phyloP scores from a whole-genome alignment of 306 rosid species.

The Lagenaria siceraria region DNA sequence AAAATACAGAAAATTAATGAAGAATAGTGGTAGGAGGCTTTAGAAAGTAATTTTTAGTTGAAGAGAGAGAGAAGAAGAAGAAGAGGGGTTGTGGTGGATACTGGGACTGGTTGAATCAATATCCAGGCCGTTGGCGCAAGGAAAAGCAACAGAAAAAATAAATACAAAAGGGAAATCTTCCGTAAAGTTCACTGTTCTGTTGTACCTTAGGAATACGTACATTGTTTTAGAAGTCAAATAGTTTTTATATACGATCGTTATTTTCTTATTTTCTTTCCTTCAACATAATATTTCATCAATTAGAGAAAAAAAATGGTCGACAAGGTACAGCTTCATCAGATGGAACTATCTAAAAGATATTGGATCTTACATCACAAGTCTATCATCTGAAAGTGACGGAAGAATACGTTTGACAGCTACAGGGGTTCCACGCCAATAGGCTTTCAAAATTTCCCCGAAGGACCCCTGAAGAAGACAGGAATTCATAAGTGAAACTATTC shows the following conservation, averaged over 20 bases:
- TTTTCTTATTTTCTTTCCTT: not conserved
- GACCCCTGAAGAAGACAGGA: constrained; percentile 51
- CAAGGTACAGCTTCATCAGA: not conserved
- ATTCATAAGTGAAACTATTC: not conserved
- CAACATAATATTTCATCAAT: not conserved
- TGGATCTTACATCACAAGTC: constrained; percentile 79
- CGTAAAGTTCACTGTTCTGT: not conserved
- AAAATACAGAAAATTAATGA: not conserved
- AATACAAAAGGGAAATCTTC: not conserved
- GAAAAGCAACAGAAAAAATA: not conserved
- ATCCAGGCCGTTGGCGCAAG: not conserved
- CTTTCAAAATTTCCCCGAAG: constrained; percentile 81
- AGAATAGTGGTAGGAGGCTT: not conserved
- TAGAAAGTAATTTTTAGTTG: not conserved
- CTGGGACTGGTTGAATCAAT: not conserved
- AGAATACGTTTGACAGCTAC: constrained; percentile 87
- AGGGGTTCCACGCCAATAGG: constrained; percentile 89
- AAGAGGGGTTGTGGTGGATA: not conserved
- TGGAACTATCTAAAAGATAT: constrained; percentile 9
- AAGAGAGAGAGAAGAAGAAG: not conserved
- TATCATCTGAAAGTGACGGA: constrained; percentile 83
- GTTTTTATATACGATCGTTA: not conserved
- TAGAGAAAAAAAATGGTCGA: not conserved
- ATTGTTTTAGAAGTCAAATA: not conserved
- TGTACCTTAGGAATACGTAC: not conserved